phyloP scores from a whole-genome alignment of 495 filamentous ascomycete species.

The Neurospora sp. region DNA sequence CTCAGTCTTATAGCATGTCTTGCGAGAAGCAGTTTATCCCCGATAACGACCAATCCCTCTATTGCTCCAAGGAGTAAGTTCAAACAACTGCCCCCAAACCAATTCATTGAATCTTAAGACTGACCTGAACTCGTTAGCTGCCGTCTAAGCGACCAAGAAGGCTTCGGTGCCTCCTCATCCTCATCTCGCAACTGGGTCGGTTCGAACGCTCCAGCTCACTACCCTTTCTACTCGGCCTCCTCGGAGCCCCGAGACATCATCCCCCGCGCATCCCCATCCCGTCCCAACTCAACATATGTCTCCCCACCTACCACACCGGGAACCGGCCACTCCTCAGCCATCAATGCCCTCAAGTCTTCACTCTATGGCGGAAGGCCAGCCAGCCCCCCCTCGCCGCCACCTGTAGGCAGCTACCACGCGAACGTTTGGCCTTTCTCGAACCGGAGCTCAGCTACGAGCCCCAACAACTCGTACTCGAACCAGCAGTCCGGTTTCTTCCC shows the following conservation, averaged over 20 bases:
- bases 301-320: conserved; percentile 34
- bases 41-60: conserved; percentile 32
- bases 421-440: conserved; percentile 34
- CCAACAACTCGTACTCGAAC: conserved; percentile 35
- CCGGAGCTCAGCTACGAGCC: conserved; percentile 35
- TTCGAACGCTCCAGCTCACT: conserved; percentile 16
- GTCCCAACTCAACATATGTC: conserved; percentile 29
- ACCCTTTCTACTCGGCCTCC: conserved; percentile 28
- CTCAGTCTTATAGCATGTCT: conserved; percentile 34
- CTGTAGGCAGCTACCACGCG: conserved; percentile 17
- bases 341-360: conserved; percentile 36
- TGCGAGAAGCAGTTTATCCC: conserved; percentile 42
- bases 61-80: conserved; percentile 42
- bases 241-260: conserved; percentile 41
- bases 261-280: conserved; percentile 41
- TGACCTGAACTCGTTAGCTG: conserved; percentile 27
- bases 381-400: conserved; percentile 34
- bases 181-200: conserved; percentile 15
- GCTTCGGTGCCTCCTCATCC: conserved; percentile 17
- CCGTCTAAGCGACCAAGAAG: conserved; percentile 33
- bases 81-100: not conserved
- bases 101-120: not conserved
- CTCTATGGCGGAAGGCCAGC: conserved; percentile 24
- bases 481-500: conserved; percentile 26
- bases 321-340: conserved; percentile 26